These are phyloP conservation scores for Citrus maxima DNA, from an alignment of 345 rosid genomes.

Conservation along the genomic window DNA sequence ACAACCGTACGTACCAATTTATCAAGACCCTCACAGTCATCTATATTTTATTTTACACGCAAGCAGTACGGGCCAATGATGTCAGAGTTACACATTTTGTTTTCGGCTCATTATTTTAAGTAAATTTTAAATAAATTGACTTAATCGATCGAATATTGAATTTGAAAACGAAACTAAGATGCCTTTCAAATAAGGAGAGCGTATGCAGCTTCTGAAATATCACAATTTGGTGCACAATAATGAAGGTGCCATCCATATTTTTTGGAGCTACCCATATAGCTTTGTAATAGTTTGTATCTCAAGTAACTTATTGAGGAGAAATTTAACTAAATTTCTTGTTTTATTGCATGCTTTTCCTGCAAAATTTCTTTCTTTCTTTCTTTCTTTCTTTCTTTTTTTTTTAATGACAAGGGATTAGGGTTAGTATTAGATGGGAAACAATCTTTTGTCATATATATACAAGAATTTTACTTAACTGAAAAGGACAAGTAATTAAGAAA, in stretches of 20 bases:
- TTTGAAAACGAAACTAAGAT: neutral
- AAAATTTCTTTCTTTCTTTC: neutral
- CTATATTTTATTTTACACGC: neutral
- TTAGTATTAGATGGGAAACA: neutral
- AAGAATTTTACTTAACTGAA: neutral
- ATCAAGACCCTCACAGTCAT: neutral
- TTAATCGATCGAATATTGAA: neutral
- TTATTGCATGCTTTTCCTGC: neutral
- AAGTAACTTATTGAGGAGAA: neutral
- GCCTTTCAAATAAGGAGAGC: neutral
- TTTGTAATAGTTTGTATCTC: neutral
- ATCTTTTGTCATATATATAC: neutral
- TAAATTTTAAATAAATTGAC: neutral
- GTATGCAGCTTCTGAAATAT: neutral
- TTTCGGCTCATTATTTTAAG: neutral
- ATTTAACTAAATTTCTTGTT: too few relatives aligned
- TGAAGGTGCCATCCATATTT: neutral
- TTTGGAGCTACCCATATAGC: neutral
- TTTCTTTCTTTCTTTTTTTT: neutral
- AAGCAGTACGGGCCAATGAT: neutral
- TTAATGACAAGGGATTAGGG: neutral
- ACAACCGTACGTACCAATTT: slow-evolving; percentile 9
- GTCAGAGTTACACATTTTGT: neutral
- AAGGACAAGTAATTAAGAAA: neutral
- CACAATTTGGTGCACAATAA: neutral